These are phyloP conservation scores for Trichoderma simmonsii DNA, from an alignment of 2,329 filamentous ascomycete species.

Conservation along the genomic window DNA sequence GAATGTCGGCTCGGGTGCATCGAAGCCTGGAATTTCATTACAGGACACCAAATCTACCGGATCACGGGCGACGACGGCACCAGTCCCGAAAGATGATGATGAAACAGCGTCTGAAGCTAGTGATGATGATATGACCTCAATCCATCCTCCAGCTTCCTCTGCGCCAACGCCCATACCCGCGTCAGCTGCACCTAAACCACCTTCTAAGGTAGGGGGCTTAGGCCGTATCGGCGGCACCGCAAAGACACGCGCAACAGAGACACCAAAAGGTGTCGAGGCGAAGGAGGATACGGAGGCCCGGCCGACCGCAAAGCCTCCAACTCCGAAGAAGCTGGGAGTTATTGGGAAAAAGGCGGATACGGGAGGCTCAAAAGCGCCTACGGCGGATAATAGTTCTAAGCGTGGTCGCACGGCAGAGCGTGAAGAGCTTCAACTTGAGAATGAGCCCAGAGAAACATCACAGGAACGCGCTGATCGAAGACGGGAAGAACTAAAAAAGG, in stretches of 20 bases:
- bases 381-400: background rate
- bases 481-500: conserved; percentile 49
- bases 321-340: conserved; percentile 32
- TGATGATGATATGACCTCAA: conserved; percentile 31
- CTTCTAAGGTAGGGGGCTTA: conserved; percentile 33
- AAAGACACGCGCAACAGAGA: conserved; percentile 22
- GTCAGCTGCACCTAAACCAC: conserved; percentile 22
- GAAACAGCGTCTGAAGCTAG: conserved; percentile 46
- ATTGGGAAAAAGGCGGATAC: conserved; percentile 33
- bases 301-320: conserved; percentile 11
- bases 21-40: conserved; percentile 23
- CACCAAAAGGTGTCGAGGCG: conserved; percentile 5
- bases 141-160: conserved; percentile 22
- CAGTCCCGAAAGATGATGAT: conserved; percentile 27
- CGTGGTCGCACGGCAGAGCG: conserved; percentile 10
- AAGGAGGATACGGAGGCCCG: conserved; percentile 15
- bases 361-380: background rate
- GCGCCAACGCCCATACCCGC: conserved; percentile 19
- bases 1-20: conserved; percentile 35
- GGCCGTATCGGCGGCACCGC: conserved; percentile 42
- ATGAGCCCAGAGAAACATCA: conserved; percentile 41
- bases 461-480: conserved; percentile 48
- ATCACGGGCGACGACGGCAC: conserved; percentile 11
- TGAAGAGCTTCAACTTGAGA: conserved; percentile 26
- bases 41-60: conserved; percentile 19